These are phyloP conservation scores for Dalbergia cochinchinensis DNA, from an alignment of 306 rosid genomes.

Conservation along the genomic window DNA sequence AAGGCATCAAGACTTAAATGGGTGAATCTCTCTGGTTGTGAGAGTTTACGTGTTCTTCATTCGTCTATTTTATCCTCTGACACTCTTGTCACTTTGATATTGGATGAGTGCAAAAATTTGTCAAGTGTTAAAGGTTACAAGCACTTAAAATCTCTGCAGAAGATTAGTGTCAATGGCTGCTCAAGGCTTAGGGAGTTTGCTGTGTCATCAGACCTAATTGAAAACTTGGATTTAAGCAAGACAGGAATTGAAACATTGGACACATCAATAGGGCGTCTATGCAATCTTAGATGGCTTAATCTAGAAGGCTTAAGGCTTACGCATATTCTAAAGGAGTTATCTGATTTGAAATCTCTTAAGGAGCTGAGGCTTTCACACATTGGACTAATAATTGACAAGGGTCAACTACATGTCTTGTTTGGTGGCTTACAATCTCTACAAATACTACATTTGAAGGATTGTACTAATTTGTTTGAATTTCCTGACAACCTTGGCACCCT, in stretches of 20 bases:
- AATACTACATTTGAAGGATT: conserved; percentile 5
- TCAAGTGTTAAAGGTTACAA: background rate
- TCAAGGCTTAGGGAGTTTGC: conserved; percentile 15
- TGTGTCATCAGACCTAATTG: background rate
- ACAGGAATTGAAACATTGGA: conserved; percentile 2
- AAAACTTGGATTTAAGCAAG: background rate
- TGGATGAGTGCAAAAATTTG: background rate
- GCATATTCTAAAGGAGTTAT: conserved; percentile 24
- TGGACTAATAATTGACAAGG: background rate
- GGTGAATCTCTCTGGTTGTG: background rate
- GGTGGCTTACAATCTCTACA: background rate
- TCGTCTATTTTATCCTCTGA: background rate
- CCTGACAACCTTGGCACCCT: background rate
- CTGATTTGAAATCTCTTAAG: background rate
- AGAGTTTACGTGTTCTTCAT: background rate
- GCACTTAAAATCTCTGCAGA: background rate
- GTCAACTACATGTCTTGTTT: background rate
- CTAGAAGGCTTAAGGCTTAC: background rate
- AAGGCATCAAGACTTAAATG: background rate
- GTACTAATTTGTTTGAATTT: background rate
- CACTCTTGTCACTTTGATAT: background rate
- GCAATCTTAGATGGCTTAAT: background rate
- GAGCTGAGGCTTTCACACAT: background rate
- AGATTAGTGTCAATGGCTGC: background rate
- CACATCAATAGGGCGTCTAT: conserved; percentile 5